phyloP scores from a whole-genome alignment of 1,284 basidiomycete species.

The Sporisorium sorghi region DNA sequence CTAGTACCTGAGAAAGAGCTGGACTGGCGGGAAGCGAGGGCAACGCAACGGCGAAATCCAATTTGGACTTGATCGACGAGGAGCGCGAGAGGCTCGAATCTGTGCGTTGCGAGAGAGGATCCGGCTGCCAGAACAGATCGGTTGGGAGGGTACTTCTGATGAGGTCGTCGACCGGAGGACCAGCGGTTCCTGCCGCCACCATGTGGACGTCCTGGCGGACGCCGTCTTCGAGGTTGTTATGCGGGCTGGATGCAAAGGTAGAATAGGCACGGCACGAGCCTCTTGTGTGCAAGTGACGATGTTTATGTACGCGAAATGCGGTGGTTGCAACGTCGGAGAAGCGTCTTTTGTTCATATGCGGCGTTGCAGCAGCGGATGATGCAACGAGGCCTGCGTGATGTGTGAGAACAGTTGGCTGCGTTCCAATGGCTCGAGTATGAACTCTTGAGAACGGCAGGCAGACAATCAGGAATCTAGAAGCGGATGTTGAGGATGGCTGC shows the following conservation, averaged over 20 bases:
- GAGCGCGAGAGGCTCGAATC: slow-evolving; percentile 15
- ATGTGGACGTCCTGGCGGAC: slow-evolving; percentile 27
- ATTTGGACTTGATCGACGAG: slow-evolving; percentile 15
- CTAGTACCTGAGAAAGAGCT: slow-evolving; percentile 7
- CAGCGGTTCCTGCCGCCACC: slow-evolving; percentile 33
- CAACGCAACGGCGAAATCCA: slow-evolving; percentile 9
- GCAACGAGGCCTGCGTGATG: neutral
- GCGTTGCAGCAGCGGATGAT: neutral
- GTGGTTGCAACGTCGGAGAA: slow-evolving; percentile 31
- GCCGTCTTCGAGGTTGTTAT: slow-evolving; percentile 2
- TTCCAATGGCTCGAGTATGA: too few species aligned
- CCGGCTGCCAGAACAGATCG: slow-evolving; percentile 29
- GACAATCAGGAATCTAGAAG: too few species aligned
- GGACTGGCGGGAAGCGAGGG: slow-evolving; percentile 16
- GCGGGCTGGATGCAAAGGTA: neutral
- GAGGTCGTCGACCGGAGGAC: slow-evolving; percentile 28
- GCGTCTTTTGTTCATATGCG: slow-evolving; percentile 40
- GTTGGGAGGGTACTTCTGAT: slow-evolving; percentile 18
- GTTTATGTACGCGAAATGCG: slow-evolving; percentile 19
- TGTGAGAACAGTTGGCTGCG: too few species aligned
- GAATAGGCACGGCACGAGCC: slow-evolving; percentile 10
- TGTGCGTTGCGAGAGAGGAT: neutral
- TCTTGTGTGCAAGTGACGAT: slow-evolving; percentile 4
- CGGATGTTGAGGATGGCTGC: too few species aligned
- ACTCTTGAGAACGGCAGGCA: too few species aligned